Evolutionary conservation across 1,284 basidiomycete species (phyloP).

Genomic region (Singerocomus inundabilis): DNA sequence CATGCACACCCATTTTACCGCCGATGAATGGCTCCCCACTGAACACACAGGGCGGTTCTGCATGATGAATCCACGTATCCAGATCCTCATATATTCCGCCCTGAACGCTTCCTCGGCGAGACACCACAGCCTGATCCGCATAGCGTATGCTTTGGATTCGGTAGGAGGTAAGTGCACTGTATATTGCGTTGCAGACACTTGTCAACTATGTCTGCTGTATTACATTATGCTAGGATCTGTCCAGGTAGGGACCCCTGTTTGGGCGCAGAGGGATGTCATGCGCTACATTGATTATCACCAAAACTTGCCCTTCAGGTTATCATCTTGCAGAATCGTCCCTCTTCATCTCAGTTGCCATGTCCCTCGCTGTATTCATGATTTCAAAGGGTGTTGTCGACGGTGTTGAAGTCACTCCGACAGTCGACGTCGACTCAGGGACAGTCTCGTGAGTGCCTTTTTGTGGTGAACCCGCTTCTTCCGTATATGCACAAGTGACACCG

Average conservation of each 20-base stretch:
- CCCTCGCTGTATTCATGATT: conserved; percentile 18
- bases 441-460: conserved; percentile 11
- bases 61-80: conserved; percentile 19
- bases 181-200: background rate
- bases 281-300: background rate
- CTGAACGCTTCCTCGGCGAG: conserved; percentile 26
- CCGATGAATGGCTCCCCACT: background rate
- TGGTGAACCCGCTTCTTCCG: accelerated
- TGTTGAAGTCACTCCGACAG: conserved; percentile 10
- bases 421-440: conserved; percentile 4
- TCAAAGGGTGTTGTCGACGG: conserved; percentile 22
- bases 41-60: conserved; percentile 16
- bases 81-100: conserved; percentile 20
- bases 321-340: conserved; percentile 17
- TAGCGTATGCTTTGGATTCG: conserved; percentile 19
- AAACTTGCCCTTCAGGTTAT: background rate
- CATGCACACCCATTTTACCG: background rate
- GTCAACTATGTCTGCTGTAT: background rate
- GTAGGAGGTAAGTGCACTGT: conserved; percentile 15
- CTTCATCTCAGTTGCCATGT: conserved; percentile 19
- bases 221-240: conserved; percentile 20
- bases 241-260: conserved; percentile 11
- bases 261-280: no score
- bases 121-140: conserved; percentile 20
- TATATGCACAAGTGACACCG: background rate